Evolutionary conservation across 345 rosid genomes (phyloP).

Genomic region (Clarkia xantiana): DNA sequence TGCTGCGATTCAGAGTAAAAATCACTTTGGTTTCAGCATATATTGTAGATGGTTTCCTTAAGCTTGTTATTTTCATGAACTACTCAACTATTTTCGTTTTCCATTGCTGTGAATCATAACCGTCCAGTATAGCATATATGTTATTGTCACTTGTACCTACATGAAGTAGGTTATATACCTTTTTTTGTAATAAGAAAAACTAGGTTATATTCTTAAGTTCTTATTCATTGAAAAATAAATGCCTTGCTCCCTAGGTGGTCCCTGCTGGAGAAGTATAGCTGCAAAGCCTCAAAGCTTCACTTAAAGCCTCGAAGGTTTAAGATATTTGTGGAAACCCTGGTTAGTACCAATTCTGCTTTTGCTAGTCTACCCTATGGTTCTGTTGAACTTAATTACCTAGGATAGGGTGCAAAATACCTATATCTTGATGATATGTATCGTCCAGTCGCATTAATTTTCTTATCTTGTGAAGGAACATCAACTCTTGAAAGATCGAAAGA

Average conservation of each 20-base stretch:
- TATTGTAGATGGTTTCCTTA: too few species aligned
- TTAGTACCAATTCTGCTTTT: slow-evolving; percentile 23
- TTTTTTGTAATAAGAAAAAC: too few species aligned
- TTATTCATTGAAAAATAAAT: not conserved
- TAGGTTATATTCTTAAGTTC: too few species aligned
- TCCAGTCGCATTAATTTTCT: not conserved
- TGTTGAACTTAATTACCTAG: not conserved
- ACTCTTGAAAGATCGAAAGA: slow-evolving; percentile 87
- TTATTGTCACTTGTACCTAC: too few species aligned
- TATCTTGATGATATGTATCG: not conserved
- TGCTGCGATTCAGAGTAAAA: too few species aligned
- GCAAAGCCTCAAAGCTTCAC: slow-evolving; percentile 99
- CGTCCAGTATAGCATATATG: too few species aligned
- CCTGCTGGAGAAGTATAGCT: slow-evolving; percentile 89
- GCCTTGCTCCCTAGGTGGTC: slow-evolving; percentile 67
- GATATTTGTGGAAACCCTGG: slow-evolving; percentile 91
- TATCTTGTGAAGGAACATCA: slow-evolving; percentile 71
- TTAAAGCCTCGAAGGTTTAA: slow-evolving; percentile 91
- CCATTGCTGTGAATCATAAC: too few species aligned
- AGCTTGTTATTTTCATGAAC: too few species aligned
- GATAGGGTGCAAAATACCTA: not conserved
- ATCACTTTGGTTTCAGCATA: too few species aligned
- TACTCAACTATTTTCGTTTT: too few species aligned
- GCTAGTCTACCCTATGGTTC: not conserved
- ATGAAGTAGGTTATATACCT: too few species aligned